A percentile compares a stretch with the other conserved stretches of the same genome.
phyloP scores from a whole-genome alignment of 345 rosid genomes.

The Noccaea bulbosa region DNA sequence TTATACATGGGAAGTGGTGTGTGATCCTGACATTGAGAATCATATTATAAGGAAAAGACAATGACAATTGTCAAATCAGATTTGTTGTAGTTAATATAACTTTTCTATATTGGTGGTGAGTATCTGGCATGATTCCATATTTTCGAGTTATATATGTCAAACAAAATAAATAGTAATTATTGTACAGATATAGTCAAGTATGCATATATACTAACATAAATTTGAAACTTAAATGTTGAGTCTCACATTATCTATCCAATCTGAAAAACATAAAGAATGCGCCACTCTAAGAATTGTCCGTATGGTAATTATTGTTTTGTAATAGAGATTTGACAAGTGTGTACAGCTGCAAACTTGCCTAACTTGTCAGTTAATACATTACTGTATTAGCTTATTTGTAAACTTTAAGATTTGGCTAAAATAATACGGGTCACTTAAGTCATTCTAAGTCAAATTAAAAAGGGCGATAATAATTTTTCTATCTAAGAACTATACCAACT shows the following conservation, averaged over 20 bases:
- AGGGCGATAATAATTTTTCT: constrained; percentile 16
- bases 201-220: too few relatives aligned
- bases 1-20: constrained; percentile 35
- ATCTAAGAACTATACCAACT: constrained; percentile 25
- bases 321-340: neutral
- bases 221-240: constrained; percentile 5
- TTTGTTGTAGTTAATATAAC: constrained; percentile 23
- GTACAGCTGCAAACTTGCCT: constrained; percentile 3
- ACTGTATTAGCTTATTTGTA: constrained; percentile 1
- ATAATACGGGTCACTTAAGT: neutral
- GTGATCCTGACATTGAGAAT: constrained; percentile 15
- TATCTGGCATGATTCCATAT: constrained; percentile 24
- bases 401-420: constrained; percentile 5
- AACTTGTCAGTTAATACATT: neutral
- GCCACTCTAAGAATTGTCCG: neutral
- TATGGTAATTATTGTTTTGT: neutral
- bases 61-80: constrained; percentile 37
- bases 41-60: constrained; percentile 23
- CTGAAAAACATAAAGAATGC: neutral
- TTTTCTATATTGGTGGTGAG: constrained; percentile 27
- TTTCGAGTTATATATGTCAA: neutral
- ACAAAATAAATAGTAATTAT: neutral
- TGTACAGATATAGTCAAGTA: too few relatives aligned
- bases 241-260: neutral
- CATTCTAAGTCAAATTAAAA: constrained; percentile 15